A percentile compares a stretch with the other conserved stretches of the same genome.
These are phyloP conservation scores for Staphylotrichum tortipilum DNA, from an alignment of 495 filamentous ascomycete genomes.

Conservation along the genomic window DNA sequence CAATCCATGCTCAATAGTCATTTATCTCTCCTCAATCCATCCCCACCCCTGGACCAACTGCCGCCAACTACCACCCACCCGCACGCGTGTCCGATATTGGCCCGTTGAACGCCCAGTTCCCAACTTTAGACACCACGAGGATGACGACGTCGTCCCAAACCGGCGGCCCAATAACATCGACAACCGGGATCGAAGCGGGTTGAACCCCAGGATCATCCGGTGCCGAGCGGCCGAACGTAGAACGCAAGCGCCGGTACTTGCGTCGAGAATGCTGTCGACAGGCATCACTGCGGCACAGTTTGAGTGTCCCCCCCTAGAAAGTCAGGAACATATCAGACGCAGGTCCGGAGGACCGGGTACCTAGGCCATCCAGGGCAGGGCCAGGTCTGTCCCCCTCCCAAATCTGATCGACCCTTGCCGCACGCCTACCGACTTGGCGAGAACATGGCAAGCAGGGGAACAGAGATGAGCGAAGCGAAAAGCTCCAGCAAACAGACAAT, in stretches of 20 bases:
- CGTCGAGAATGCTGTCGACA: neutral
- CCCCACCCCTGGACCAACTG: neutral
- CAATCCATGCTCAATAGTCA: too few relatives aligned
- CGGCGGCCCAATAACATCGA: too few relatives aligned
- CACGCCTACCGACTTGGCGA: neutral
- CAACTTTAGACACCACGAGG: constrained; percentile 2
- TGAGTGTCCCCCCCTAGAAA: neutral
- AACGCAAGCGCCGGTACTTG: constrained; percentile 3
- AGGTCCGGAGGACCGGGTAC: constrained; percentile 1
- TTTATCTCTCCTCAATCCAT: neutral
- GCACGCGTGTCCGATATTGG: neutral
- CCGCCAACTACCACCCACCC: constrained; percentile 4
- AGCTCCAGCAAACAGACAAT: too few relatives aligned
- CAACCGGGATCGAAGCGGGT: too few relatives aligned
- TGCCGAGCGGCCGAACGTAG: constrained; percentile 4
- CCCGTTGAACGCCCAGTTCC: neutral
- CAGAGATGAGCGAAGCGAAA: too few relatives aligned
- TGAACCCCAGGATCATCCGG: neutral
- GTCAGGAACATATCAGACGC: neutral
- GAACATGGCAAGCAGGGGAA: neutral
- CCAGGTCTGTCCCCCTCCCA: neutral
- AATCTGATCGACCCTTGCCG: neutral
- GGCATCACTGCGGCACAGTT: neutral
- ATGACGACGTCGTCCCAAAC: neutral
- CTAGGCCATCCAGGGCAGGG: neutral